These are phyloP conservation scores for Coemansia sp. DNA, from an alignment of 192 early-diverging fungal genomes.

Conservation along the genomic window DNA sequence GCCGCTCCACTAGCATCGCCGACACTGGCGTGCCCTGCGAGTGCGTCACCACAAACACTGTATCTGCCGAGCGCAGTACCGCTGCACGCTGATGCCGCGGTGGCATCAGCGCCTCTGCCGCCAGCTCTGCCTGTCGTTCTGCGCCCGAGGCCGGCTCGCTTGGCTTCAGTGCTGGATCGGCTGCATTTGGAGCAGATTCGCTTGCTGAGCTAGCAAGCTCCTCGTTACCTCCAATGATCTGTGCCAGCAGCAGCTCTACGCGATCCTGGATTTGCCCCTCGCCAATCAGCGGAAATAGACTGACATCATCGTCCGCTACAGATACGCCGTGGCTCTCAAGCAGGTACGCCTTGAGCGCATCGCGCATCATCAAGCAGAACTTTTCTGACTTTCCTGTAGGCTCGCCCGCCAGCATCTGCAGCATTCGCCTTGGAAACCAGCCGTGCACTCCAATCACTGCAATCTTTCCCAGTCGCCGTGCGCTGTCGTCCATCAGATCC, in stretches of 20 bases:
- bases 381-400: constrained; percentile 89
- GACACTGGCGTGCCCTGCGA: constrained; percentile 93
- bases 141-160: not conserved
- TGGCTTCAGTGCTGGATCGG: constrained; percentile 7
- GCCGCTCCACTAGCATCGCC: constrained; percentile 68
- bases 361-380: constrained; percentile 87
- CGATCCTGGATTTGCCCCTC: constrained; percentile 91
- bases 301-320: constrained; percentile 55
- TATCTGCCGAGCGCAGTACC: constrained; percentile 56
- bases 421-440: constrained; percentile 80
- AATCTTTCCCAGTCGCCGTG: constrained; percentile 46
- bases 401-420: constrained; percentile 79
- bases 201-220: too few species aligned
- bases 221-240: constrained; percentile 49
- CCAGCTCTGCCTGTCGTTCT: constrained; percentile 22
- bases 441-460: constrained; percentile 89
- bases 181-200: not conserved
- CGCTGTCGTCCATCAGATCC: constrained; percentile 24
- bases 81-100: constrained; percentile 23
- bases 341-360: constrained; percentile 63
- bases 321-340: constrained; percentile 53
- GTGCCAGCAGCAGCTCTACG: constrained; percentile 77
- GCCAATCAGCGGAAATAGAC: constrained; percentile 82
- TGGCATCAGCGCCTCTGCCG: constrained; percentile 40
- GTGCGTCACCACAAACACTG: constrained; percentile 88